Conservation (phyloP, 768 basidiomycete genomes). For the Punctularia strigosozonata region DNA sequence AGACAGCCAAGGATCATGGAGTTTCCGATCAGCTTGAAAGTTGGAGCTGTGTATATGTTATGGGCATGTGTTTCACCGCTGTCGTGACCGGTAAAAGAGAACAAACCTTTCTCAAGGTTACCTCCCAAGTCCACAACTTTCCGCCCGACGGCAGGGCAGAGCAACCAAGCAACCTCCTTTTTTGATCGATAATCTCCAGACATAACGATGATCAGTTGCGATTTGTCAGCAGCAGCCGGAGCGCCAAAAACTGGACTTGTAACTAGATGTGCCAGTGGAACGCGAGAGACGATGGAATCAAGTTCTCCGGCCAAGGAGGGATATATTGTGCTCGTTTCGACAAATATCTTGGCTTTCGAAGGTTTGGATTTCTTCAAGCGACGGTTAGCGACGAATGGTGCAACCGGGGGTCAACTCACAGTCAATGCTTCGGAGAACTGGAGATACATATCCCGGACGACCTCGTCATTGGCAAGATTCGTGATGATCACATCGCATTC, state of each 20-base stretch:
- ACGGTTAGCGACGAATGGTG: background rate
- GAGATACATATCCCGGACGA: slow-evolving; percentile 50
- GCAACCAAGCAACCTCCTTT: slow-evolving; percentile 65
- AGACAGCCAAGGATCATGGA: slow-evolving; percentile 65
- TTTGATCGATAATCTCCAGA: slow-evolving; percentile 76
- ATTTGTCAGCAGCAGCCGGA: slow-evolving; percentile 52
- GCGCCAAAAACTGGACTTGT: slow-evolving; percentile 71
- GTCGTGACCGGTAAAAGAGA: background rate
- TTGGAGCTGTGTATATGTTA: slow-evolving; percentile 33
- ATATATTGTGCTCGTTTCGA: slow-evolving; percentile 74
- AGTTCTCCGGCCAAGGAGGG: slow-evolving; percentile 38
- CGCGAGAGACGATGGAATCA: slow-evolving; percentile 49
- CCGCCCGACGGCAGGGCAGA: slow-evolving; percentile 68
- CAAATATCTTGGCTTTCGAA: slow-evolving; percentile 56
- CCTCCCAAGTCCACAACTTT: slow-evolving; percentile 76
- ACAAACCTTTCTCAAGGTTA: slow-evolving; percentile 69
- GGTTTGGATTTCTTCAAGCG: slow-evolving; percentile 10
- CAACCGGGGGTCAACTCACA: slow-evolving; percentile 21
- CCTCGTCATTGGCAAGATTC: slow-evolving; percentile 60
- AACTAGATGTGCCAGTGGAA: slow-evolving; percentile 52
- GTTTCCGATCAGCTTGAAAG: slow-evolving; percentile 73
- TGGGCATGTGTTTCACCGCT: no score
- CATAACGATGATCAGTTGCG: slow-evolving; percentile 62
- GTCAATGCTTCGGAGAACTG: slow-evolving; percentile 47
- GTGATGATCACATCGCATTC: slow-evolving; percentile 72